phyloP scores from a whole-genome alignment of 768 basidiomycete species.

The Kwoniella sp. region DNA sequence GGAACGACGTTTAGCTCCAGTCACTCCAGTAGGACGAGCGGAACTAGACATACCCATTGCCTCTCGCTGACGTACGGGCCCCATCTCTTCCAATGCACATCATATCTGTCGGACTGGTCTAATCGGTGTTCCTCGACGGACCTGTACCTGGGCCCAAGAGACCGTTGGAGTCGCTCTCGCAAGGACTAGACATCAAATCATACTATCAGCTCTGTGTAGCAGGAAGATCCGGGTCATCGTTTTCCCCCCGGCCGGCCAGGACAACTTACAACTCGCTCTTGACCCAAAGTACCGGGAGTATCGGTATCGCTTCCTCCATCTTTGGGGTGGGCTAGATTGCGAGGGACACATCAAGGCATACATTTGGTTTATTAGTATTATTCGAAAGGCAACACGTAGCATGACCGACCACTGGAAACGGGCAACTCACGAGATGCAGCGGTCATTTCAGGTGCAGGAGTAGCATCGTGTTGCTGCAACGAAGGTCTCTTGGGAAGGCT shows the following conservation, averaged over 20 bases:
- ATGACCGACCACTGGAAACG: too few relatives aligned
- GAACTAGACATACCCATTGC: conserved; percentile 76
- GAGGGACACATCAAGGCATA: not conserved
- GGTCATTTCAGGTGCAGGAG: conserved; percentile 27
- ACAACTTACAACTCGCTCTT: conserved; percentile 33
- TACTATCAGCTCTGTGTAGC: conserved; percentile 7
- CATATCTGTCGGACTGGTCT: conserved; percentile 74
- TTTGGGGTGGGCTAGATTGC: conserved; percentile 24
- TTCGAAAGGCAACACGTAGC: too few relatives aligned
- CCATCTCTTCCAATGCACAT: conserved; percentile 97
- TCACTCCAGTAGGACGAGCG: not conserved
- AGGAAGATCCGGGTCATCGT: conserved; percentile 3
- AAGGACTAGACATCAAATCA: conserved; percentile 31
- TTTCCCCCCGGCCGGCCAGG: too few relatives aligned
- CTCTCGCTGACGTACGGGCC: conserved; percentile 96
- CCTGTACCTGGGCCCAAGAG: conserved; percentile 71
- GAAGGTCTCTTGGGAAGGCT: conserved; percentile 53
- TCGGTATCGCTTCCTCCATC: conserved; percentile 46
- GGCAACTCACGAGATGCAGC: conserved; percentile 35
- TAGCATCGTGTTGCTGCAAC: conserved; percentile 24
- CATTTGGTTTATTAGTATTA: too few relatives aligned
- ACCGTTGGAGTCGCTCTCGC: conserved; percentile 67
- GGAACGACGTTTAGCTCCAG: conserved; percentile 10
- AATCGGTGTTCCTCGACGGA: conserved; percentile 77
- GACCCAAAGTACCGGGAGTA: conserved; percentile 44